These are phyloP conservation scores for Penicillium sp. DNA, from an alignment of 2,329 filamentous ascomycete genomes.

Conservation along the genomic window DNA sequence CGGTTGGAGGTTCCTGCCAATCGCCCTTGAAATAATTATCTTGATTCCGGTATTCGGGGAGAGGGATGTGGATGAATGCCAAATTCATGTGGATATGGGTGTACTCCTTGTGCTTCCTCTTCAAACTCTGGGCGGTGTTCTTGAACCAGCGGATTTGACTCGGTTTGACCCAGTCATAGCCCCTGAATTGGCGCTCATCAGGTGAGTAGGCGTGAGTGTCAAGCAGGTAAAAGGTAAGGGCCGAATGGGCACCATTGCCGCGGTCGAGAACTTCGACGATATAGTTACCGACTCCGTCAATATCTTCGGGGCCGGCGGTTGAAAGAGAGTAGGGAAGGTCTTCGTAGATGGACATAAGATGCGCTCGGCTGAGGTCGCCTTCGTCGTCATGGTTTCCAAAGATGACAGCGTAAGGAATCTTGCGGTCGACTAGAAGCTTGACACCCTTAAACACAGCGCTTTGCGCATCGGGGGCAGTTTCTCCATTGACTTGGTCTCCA, in stretches of 20 bases:
- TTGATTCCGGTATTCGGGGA: conserved; percentile 78
- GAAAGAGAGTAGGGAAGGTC: conserved; percentile 87
- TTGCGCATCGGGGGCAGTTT: conserved; percentile 86
- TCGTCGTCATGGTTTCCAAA: conserved; percentile 99
- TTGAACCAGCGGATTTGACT: conserved; percentile 96
- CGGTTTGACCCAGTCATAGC: conserved; percentile 96
- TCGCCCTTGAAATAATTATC: conserved; percentile 66
- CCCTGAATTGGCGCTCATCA: conserved; percentile 82
- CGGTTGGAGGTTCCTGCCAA: conserved; percentile 82
- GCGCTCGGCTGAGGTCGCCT: conserved; percentile 71
- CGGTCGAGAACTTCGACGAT: conserved; percentile 85
- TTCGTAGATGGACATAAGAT: conserved; percentile 84
- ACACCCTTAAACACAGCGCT: conserved; percentile 94
- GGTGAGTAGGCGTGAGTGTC: conserved; percentile 93
- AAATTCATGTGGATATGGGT: conserved; percentile 92
- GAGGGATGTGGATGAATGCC: conserved; percentile 94
- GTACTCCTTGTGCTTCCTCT: conserved; percentile 78
- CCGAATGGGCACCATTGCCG: conserved; percentile 78
- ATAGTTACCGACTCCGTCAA: conserved; percentile 95
- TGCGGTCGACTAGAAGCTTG: conserved; percentile 77
- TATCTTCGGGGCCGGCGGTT: conserved; percentile 74
- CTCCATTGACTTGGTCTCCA: conserved; percentile 94
- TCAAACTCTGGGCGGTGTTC: conserved; percentile 70
- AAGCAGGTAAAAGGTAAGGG: conserved; percentile 89
- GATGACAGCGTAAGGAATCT: conserved; percentile 89